Conservation (phyloP, 768 basidiomycete species). For the Lenzites betulinus region DNA sequence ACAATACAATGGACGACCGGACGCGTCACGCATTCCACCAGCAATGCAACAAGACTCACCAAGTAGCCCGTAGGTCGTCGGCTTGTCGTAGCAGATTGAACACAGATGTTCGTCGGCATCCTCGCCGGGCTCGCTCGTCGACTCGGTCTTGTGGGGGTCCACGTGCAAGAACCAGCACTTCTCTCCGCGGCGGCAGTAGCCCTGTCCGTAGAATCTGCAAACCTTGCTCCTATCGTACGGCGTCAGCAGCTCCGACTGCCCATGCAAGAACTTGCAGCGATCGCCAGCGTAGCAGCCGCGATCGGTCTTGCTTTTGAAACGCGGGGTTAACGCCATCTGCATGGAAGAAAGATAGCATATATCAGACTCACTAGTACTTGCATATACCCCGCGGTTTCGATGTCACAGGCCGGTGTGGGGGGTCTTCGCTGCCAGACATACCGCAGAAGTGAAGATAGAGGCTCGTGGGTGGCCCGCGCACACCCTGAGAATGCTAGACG, state of each 20-base stretch:
- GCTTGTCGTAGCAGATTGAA: conserved; percentile 76
- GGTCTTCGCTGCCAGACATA: conserved; percentile 4
- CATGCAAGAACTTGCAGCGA: conserved; percentile 79
- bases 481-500: background rate
- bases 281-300: conserved; percentile 72
- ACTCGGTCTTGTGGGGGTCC: conserved; percentile 23
- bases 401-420: conserved; percentile 56
- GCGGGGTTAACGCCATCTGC: background rate
- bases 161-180: conserved; percentile 77
- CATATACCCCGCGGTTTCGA: conserved; percentile 74
- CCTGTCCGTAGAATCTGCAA: conserved; percentile 65
- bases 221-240: conserved; percentile 73
- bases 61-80: conserved; percentile 67
- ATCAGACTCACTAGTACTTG: conserved; percentile 50
- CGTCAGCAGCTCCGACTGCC: conserved; percentile 49
- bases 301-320: conserved; percentile 39
- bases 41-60: conserved; percentile 39
- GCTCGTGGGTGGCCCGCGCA: background rate
- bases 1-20: no score
- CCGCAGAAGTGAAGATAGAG: background rate
- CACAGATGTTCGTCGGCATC: conserved; percentile 54
- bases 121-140: conserved; percentile 24
- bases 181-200: conserved; percentile 70
- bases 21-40: no score
- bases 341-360: no score